phyloP scores from a whole-genome alignment of 352 stramenopile genomes.

The Heterotrichella gracilis region DNA sequence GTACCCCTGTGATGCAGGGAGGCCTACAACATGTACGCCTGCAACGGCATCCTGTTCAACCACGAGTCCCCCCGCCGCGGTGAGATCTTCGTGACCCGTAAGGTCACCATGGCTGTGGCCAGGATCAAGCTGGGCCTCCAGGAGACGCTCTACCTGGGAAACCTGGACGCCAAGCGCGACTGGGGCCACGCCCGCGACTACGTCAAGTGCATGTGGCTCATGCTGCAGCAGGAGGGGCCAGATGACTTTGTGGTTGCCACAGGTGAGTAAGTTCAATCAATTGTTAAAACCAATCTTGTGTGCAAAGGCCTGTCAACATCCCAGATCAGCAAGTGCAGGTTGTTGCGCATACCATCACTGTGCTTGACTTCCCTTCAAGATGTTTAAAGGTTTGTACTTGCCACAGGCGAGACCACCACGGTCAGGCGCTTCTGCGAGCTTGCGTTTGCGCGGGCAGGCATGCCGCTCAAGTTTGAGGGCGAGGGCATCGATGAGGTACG shows the following conservation, averaged over 20 bases:
- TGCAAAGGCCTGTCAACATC: too few relatives aligned
- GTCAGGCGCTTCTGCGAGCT: slow-evolving; percentile 88
- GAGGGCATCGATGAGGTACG: slow-evolving; percentile 25
- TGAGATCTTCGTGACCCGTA: slow-evolving; percentile 85
- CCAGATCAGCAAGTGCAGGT: too few relatives aligned
- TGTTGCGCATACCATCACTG: too few relatives aligned
- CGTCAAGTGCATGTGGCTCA: slow-evolving; percentile 92
- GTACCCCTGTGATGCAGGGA: too few relatives aligned
- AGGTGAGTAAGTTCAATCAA: too few relatives aligned
- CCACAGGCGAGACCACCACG: slow-evolving; percentile 64
- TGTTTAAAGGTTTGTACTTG: slow-evolving; percentile 45
- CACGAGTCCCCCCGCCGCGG: slow-evolving; percentile 83
- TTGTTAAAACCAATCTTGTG: too few relatives aligned
- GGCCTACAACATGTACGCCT: slow-evolving; percentile 59
- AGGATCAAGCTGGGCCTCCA: slow-evolving; percentile 54
- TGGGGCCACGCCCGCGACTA: slow-evolving; percentile 94
- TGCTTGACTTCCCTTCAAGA: too few relatives aligned
- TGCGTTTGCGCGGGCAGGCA: slow-evolving; percentile 49
- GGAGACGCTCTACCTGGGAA: slow-evolving; percentile 74
- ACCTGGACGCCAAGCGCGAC: slow-evolving; percentile 80
- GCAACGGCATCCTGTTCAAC: slow-evolving; percentile 97
- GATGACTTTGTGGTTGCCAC: slow-evolving; percentile 38
- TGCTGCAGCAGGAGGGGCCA: slow-evolving; percentile 43
- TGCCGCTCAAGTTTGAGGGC: slow-evolving; percentile 58
- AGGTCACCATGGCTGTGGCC: slow-evolving; percentile 74